Evolutionary conservation across 139 green algal species (phyloP), one percentile per base, ranked within the genome.

Genomic region (Micractinium sp.): DNA sequence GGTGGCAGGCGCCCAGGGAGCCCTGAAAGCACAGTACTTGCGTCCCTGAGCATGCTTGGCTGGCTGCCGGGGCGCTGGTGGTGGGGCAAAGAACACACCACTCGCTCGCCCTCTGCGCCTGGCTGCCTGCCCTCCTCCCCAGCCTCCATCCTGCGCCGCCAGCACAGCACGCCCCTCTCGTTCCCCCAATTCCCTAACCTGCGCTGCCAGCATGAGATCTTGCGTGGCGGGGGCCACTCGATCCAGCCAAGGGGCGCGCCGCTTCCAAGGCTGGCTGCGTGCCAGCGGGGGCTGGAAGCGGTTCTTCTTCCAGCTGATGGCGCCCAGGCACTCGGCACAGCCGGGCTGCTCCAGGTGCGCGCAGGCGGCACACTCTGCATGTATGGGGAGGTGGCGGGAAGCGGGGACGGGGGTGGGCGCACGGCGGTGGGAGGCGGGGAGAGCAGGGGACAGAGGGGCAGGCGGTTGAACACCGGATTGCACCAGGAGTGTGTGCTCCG

Each of bases 171-270:
- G 69, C 69, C 69, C 69, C 3, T 22, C 4, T 35, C 23, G 73
- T 16, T 23, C n/a, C 22, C 39, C 27, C 41, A 39, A 39, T 25
- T 20, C 39, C 27, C 27, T 27, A 47, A 84, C 80, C 82, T 87
- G 83, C 27, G 41, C 31, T 14, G 60, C 69, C 31, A 75, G 38
- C 89, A 92, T 92, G 31, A 92, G 36, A 33, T 86, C 73, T 14
- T 61, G 16, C 5, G 85, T 92, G 61, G 56, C 85, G 18, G 89
- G 89, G 29, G 61, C 27, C 33, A 92, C 20, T 9, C 29, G 20
- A 1, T 92, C 75, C 35, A 86, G 31, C 89, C 89, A 92, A 3
- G 71, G 56, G 56, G 63, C 83, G 3, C 83, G 63, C 23, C 69
- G 36, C 73, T 31, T 35, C 78, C 39, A 71, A 15, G 76, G 63